phyloP scores from a whole-genome alignment of 257 asterid species.

The Nicotiana sylvestris region DNA sequence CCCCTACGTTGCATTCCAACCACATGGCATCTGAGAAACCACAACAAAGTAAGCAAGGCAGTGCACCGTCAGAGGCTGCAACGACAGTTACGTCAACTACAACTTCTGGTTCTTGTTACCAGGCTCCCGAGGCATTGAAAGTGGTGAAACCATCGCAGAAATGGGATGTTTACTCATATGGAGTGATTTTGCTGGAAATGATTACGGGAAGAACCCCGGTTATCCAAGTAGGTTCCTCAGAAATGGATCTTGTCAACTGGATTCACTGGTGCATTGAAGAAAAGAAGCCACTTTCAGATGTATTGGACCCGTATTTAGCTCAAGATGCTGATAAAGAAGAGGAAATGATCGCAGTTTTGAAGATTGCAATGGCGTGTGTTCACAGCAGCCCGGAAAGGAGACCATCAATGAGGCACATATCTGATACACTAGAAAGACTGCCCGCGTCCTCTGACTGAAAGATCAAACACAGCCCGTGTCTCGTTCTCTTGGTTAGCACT shows the following conservation, averaged over 20 bases:
- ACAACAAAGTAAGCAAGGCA: slow-evolving; percentile 38
- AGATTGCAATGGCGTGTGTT: slow-evolving; percentile 86
- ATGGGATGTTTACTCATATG: slow-evolving; percentile 87
- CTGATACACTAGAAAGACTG: slow-evolving; percentile 62
- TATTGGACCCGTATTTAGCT: slow-evolving; percentile 57
- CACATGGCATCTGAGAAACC: slow-evolving; percentile 48
- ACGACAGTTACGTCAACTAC: slow-evolving; percentile 45
- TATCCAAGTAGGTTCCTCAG: slow-evolving; percentile 52
- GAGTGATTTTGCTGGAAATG: slow-evolving; percentile 78
- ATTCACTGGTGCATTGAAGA: slow-evolving; percentile 86
- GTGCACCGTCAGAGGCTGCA: slow-evolving; percentile 41
- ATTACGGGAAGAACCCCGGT: slow-evolving; percentile 63
- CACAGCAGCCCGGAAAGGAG: slow-evolving; percentile 67
- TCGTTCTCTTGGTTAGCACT: not conserved
- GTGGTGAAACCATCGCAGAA: slow-evolving; percentile 86
- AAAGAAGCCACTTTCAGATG: slow-evolving; percentile 73
- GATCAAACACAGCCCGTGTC: not conserved
- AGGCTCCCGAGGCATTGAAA: slow-evolving; percentile 80
- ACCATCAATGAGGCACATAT: slow-evolving; percentile 73
- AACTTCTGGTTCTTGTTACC: slow-evolving; percentile 50
- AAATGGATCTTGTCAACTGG: slow-evolving; percentile 75
- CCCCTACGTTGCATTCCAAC: slow-evolving; percentile 56
- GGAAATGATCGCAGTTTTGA: slow-evolving; percentile 71
- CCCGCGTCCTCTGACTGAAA: slow-evolving; percentile 28
- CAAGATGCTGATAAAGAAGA: slow-evolving; percentile 70